Conservation (phyloP, 2,329 filamentous ascomycete genomes). For the Dactylellina drechsleri region DNA sequence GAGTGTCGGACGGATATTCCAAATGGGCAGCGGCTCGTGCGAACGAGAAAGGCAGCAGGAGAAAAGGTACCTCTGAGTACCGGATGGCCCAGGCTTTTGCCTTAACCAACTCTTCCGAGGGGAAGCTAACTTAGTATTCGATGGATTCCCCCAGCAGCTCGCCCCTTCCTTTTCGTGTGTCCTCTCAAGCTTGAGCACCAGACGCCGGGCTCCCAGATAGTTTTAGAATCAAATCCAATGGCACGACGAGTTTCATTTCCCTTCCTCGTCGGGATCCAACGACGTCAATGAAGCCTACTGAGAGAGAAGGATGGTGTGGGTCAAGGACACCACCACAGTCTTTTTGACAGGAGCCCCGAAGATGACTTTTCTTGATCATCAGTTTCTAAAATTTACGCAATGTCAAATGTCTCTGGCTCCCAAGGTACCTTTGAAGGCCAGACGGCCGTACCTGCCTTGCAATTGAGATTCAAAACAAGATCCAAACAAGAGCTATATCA, state of each 20-base stretch:
- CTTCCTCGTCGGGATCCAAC: conserved; percentile 52
- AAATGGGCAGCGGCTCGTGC: conserved; percentile 54
- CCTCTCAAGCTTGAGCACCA: no score
- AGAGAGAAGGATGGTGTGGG: conserved; percentile 46
- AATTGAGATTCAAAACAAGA: conserved; percentile 8
- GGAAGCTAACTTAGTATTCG: background rate
- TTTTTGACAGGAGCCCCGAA: conserved; percentile 47
- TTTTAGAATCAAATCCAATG: conserved; percentile 27
- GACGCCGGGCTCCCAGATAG: conserved; percentile 23
- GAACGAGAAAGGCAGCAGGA: conserved; percentile 38
- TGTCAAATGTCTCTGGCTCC: conserved; percentile 25
- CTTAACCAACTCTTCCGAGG: conserved; percentile 10
- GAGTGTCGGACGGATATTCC: conserved; percentile 54
- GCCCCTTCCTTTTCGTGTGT: background rate
- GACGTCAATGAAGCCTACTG: conserved; percentile 40
- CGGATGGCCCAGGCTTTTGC: conserved; percentile 37
- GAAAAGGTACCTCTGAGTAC: conserved; percentile 52
- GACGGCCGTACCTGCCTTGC: no score
- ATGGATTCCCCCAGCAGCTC: conserved; percentile 6
- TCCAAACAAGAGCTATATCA: background rate
- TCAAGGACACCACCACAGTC: conserved; percentile 27
- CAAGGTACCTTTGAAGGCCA: background rate
- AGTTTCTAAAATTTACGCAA: conserved; percentile 28
- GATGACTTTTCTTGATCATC: conserved; percentile 37
- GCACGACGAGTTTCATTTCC: conserved; percentile 53